phyloP scores from a whole-genome alignment of 805 yeast species.

The Monosporozyma aerobia region DNA sequence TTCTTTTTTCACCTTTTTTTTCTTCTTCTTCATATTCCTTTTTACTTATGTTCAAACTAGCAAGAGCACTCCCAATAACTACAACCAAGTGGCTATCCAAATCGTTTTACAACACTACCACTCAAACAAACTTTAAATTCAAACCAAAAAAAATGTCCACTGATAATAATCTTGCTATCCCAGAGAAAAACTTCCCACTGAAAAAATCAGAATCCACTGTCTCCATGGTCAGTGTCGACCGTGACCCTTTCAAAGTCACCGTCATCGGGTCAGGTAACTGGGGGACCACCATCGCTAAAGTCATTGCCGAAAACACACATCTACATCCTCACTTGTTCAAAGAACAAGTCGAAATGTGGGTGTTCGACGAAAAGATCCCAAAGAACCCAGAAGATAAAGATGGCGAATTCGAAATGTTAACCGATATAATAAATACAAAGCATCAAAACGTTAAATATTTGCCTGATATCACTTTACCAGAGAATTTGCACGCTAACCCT shows the following conservation, averaged over 20 bases:
- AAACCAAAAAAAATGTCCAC: not conserved
- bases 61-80: not conserved
- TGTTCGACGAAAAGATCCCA: slow-evolving; percentile 71
- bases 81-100: too few relatives aligned
- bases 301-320: slow-evolving; percentile 78
- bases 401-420: slow-evolving; percentile 58
- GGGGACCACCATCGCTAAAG: slow-evolving; percentile 96
- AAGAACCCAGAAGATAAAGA: slow-evolving; percentile 49
- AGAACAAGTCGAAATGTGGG: slow-evolving; percentile 89
- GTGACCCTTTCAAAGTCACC: slow-evolving; percentile 45
- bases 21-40: too few relatives aligned
- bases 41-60: not conserved
- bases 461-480: slow-evolving; percentile 77
- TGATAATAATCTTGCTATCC: not conserved
- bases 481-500: slow-evolving; percentile 83
- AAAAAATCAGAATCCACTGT: slow-evolving; percentile 5
- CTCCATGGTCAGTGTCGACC: slow-evolving; percentile 5
- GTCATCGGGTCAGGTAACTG: slow-evolving; percentile 97
- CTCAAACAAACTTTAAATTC: not conserved
- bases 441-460: slow-evolving; percentile 94
- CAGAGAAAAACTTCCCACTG: not conserved
- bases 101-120: not conserved
- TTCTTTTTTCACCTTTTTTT: not conserved
- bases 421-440: slow-evolving; percentile 80
- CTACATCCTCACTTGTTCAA: slow-evolving; percentile 66